phyloP scores from a whole-genome alignment of 1,139 yeast genomes.

The Yamadazyma kanchanaburiensis region DNA sequence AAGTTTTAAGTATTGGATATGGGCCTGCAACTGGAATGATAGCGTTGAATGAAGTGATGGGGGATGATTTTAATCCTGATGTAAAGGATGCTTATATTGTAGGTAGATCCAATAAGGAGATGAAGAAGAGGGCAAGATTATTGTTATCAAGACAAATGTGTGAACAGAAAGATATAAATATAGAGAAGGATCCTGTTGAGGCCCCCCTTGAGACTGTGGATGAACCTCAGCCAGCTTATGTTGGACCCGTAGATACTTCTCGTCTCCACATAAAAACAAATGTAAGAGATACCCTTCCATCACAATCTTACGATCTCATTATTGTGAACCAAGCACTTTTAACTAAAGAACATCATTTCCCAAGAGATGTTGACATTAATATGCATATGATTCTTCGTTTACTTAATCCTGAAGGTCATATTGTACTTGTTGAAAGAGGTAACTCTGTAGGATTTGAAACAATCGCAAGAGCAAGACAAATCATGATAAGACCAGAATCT shows the following conservation, averaged over 20 bases:
- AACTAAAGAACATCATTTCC: slow-evolving; percentile 57
- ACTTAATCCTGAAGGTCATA: slow-evolving; percentile 72
- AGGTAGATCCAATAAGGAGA: slow-evolving; percentile 58
- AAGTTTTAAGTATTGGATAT: slow-evolving; percentile 75
- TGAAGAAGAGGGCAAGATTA: slow-evolving; percentile 79
- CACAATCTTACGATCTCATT: slow-evolving; percentile 69
- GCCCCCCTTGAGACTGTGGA: slow-evolving; percentile 10
- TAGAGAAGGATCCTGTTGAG: neutral
- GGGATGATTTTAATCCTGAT: slow-evolving; percentile 55
- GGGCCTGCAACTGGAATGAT: slow-evolving; percentile 95
- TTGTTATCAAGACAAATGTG: slow-evolving; percentile 66
- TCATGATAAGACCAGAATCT: slow-evolving; percentile 81
- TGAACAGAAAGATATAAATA: slow-evolving; percentile 30
- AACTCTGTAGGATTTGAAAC: slow-evolving; percentile 86
- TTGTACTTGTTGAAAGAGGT: slow-evolving; percentile 83
- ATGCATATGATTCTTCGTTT: slow-evolving; percentile 58
- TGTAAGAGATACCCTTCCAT: slow-evolving; percentile 44
- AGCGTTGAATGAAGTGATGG: slow-evolving; percentile 82
- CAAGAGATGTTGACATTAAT: slow-evolving; percentile 68
- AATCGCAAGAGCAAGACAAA: slow-evolving; percentile 85
- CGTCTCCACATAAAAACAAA: slow-evolving; percentile 52
- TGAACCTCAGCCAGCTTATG: slow-evolving; percentile 18
- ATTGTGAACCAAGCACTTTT: slow-evolving; percentile 79
- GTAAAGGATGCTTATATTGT: slow-evolving; percentile 70
- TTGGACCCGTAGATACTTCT: slow-evolving; percentile 62